Evolutionary conservation across 306 rosid genomes (phyloP).

Genomic region (Pueraria montana): DNA sequence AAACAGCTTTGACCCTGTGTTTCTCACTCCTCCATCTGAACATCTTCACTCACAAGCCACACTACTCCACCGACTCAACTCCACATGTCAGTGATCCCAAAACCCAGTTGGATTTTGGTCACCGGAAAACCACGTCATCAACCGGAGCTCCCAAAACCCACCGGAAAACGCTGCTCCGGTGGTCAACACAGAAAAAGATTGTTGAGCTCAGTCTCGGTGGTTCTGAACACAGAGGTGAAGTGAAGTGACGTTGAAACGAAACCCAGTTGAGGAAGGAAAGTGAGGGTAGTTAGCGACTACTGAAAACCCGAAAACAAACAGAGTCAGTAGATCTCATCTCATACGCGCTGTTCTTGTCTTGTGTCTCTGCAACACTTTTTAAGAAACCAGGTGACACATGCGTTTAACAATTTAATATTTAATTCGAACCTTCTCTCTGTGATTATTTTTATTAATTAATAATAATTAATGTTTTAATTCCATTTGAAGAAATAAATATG

Average conservation of each 20-base stretch:
- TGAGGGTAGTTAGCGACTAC: background rate
- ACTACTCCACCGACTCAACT: constrained; percentile 25
- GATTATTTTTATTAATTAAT: background rate
- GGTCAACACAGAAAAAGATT: constrained; percentile 26
- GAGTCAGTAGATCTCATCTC: constrained; percentile 53
- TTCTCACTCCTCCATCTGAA: constrained; percentile 96
- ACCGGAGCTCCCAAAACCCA: constrained; percentile 35
- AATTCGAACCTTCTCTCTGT: constrained; percentile 57
- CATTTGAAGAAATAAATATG: background rate
- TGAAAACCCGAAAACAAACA: constrained; percentile 12
- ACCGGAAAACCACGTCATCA: constrained; percentile 45
- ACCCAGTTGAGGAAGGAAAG: constrained; percentile 2
- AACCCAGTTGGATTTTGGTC: constrained; percentile 32
- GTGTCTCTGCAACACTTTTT: constrained; percentile 47
- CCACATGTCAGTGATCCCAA: constrained; percentile 40
- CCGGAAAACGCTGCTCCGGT: constrained; percentile 47
- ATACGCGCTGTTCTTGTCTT: constrained; percentile 7
- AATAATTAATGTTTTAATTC: background rate
- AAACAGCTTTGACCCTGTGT: constrained; percentile 81
- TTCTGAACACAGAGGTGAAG: constrained; percentile 7
- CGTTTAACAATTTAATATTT: constrained; percentile 32
- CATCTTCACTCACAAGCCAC: constrained; percentile 58
- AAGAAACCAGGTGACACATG: constrained; percentile 55
- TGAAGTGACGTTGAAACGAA: constrained; percentile 23
- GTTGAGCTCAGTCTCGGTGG: background rate